Conservation (phyloP, 192 early-diverging fungal species). For the Backusella psychrophila region DNA sequence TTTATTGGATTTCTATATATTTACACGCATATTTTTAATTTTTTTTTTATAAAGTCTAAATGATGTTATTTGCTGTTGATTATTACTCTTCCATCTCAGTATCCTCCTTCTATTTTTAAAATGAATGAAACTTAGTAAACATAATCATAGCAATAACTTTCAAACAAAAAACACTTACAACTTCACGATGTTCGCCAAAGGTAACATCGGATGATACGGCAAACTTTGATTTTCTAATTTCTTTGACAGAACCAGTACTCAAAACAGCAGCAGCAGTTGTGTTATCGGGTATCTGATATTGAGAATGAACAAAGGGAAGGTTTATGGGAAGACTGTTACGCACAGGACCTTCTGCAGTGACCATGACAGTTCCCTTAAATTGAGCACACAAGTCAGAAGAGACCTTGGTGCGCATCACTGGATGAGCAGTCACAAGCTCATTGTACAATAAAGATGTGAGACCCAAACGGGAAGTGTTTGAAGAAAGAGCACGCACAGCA, state of each 20-base stretch:
- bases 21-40: neutral
- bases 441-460: slow-evolving; percentile 65
- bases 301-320: slow-evolving; percentile 79
- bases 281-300: slow-evolving; percentile 46
- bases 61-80: neutral
- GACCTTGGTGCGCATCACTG: slow-evolving; percentile 56
- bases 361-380: slow-evolving; percentile 71
- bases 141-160: neutral
- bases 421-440: slow-evolving; percentile 62
- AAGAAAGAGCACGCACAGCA: slow-evolving; percentile 48
- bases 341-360: slow-evolving; percentile 58
- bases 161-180: neutral
- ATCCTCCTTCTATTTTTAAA: slow-evolving; percentile 16
- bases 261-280: slow-evolving; percentile 19
- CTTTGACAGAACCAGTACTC: slow-evolving; percentile 32
- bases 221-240: slow-evolving; percentile 31
- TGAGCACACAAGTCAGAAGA: slow-evolving; percentile 60
- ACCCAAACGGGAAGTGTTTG: slow-evolving; percentile 51
- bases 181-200: slow-evolving; percentile 27
- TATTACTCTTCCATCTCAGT: slow-evolving; percentile 18
- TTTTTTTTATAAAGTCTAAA: slow-evolving; percentile 1
- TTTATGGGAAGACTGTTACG: slow-evolving; percentile 63
- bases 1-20: neutral
- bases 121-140: no score
- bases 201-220: slow-evolving; percentile 30